Conservation (phyloP, 371 early-diverging fungal species). For the Lichtheimia ramosa region DNA sequence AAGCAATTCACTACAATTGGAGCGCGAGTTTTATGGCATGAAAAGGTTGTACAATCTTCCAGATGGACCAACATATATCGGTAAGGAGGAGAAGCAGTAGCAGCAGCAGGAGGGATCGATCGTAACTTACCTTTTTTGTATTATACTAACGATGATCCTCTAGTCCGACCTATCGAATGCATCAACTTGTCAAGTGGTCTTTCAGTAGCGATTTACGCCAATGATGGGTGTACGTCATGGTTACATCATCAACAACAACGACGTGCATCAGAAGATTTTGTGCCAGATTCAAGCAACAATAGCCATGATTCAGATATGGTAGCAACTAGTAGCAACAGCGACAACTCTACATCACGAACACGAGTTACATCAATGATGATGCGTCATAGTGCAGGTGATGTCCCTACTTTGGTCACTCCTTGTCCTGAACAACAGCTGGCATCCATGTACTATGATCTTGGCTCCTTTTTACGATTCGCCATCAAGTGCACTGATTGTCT, state of each 20-base stretch:
- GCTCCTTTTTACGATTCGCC: constrained; percentile 47
- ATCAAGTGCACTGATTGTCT: constrained; percentile 44
- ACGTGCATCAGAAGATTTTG: not conserved
- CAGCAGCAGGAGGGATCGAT: too few relatives aligned
- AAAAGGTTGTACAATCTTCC: constrained; percentile 33
- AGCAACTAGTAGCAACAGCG: not conserved
- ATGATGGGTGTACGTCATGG: constrained; percentile 22
- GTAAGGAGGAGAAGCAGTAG: constrained; percentile 1
- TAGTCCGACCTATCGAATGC: constrained; percentile 40
- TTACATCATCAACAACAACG: constrained; percentile 12
- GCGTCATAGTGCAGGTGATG: not conserved
- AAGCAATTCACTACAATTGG: constrained; percentile 29
- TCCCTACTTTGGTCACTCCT: too few relatives aligned
- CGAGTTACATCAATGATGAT: too few relatives aligned
- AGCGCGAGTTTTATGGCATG: constrained; percentile 43
- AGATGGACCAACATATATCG: constrained; percentile 33
- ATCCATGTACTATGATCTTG: constrained; percentile 25
- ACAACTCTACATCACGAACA: not conserved
- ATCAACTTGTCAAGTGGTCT: constrained; percentile 34
- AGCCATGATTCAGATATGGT: not conserved
- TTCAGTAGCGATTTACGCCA: constrained; percentile 35
- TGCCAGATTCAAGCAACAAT: not conserved
- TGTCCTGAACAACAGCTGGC: constrained; percentile 2
- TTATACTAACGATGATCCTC: not conserved
- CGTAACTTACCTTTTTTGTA: not conserved